These are phyloP conservation scores for Suillus paluster DNA, from an alignment of 768 basidiomycete genomes.

Conservation along the genomic window DNA sequence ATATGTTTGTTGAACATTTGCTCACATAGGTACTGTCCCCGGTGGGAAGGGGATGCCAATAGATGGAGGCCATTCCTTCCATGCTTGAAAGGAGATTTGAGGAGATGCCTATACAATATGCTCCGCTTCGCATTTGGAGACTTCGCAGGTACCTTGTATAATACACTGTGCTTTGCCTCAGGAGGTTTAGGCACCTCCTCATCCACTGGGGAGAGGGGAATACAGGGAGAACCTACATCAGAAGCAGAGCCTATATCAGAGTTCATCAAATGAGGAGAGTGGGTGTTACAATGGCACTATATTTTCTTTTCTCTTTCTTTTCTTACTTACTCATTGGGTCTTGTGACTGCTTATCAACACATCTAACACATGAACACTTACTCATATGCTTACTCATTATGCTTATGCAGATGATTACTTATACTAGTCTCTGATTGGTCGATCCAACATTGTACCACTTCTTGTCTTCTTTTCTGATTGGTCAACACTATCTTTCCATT, in stretches of 20 bases:
- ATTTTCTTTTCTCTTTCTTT: no score
- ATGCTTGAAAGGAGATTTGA: no score
- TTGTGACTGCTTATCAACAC: no score
- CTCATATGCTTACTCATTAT: no score
- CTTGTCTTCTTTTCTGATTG: no score
- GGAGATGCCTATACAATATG: not conserved
- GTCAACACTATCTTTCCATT: no score
- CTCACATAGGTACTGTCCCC: not conserved
- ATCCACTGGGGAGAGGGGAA: not conserved
- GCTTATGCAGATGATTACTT: no score
- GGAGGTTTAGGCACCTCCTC: not conserved
- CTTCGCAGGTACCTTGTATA: not conserved
- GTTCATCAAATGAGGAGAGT: not conserved
- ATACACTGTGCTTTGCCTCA: not conserved
- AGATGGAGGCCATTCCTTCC: not conserved
- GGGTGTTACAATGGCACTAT: no score
- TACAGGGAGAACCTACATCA: not conserved
- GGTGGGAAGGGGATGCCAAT: not conserved
- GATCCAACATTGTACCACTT: no score
- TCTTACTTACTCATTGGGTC: no score
- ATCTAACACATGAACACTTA: no score
- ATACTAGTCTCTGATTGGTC: no score
- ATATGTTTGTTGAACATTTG: not conserved
- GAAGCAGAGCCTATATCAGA: not conserved
- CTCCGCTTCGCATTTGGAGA: not conserved